Conservation (phyloP, 164 flowering plant species). For the Aristolochia fimbriata region DNA sequence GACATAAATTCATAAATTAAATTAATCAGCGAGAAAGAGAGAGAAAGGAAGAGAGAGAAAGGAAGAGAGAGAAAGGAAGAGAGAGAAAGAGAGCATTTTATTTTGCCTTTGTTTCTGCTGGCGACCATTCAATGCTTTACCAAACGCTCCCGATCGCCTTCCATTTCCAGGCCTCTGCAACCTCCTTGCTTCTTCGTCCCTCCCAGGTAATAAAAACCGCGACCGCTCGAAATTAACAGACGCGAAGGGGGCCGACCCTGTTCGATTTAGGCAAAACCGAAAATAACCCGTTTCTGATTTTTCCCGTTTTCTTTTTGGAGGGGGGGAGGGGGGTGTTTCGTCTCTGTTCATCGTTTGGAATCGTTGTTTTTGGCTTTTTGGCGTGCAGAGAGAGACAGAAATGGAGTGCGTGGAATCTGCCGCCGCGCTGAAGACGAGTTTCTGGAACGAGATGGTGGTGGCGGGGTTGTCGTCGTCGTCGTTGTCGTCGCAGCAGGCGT, state of each 20-base stretch:
- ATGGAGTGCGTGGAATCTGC: conserved; percentile 40
- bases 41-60: neutral
- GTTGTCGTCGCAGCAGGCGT: conserved; percentile 19
- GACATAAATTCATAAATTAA: neutral
- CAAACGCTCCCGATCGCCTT: conserved; percentile 9
- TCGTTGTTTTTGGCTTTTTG: no score
- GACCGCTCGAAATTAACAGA: conserved; percentile 2
- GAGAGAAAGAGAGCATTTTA: neutral
- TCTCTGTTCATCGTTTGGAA: no score
- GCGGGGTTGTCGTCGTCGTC: conserved; percentile 16
- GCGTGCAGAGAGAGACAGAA: conserved; percentile 5
- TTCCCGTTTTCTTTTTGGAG: neutral
- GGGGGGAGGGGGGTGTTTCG: neutral
- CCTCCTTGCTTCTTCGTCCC: conserved; percentile 3
- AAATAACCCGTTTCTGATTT: neutral
- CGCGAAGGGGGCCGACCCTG: no score
- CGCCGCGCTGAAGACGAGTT: conserved; percentile 57
- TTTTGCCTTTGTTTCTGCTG: neutral
- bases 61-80: neutral
- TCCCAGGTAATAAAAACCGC: neutral
- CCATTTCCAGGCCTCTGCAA: conserved; percentile 7
- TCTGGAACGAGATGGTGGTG: conserved; percentile 22
- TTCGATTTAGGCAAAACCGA: no score
- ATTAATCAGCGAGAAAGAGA: neutral
- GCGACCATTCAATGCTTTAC: conserved; percentile 29